Evolutionary conservation across 257 asterid genomes (phyloP).

Genomic region (Knoxia roxburghii): DNA sequence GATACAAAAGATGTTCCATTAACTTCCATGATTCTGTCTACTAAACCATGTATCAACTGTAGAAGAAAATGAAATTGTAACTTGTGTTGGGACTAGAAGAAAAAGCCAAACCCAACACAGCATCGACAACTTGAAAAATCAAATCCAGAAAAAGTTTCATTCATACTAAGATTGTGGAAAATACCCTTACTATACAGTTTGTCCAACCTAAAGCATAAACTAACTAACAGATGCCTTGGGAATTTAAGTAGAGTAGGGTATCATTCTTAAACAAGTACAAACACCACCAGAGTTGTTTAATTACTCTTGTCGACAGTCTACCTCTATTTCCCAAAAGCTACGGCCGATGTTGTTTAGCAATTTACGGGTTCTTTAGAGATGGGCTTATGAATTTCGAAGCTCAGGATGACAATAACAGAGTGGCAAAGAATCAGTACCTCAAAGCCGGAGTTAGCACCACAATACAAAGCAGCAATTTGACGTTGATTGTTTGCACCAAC

Average conservation of each 20-base stretch:
- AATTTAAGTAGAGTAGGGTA: too few species aligned
- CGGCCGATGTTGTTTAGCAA: too few species aligned
- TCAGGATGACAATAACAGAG: neutral
- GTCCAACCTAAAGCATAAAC: neutral
- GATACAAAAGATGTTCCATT: constrained; percentile 52
- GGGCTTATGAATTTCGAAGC: constrained; percentile 4
- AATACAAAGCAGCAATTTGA: constrained; percentile 68
- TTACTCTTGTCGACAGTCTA: too few species aligned
- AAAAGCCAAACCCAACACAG: neutral
- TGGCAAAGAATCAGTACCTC: constrained; percentile 43
- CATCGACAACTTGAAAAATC: neutral
- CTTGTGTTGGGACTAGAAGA: neutral
- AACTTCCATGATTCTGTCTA: constrained; percentile 90
- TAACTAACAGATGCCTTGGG: neutral
- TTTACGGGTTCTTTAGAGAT: too few species aligned
- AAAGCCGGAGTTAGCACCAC: constrained; percentile 86
- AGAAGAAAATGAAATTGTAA: constrained; percentile 1
- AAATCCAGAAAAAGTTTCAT: neutral
- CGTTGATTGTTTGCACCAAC: constrained; percentile 82
- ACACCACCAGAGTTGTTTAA: too few species aligned
- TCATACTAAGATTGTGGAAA: too few species aligned
- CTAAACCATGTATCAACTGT: constrained; percentile 89
- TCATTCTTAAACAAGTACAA: too few species aligned
- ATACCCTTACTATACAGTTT: neutral
- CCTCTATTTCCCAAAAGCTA: too few species aligned